Conservation (phyloP, 1,139 yeast species). For the Nematodospora anomalae region DNA sequence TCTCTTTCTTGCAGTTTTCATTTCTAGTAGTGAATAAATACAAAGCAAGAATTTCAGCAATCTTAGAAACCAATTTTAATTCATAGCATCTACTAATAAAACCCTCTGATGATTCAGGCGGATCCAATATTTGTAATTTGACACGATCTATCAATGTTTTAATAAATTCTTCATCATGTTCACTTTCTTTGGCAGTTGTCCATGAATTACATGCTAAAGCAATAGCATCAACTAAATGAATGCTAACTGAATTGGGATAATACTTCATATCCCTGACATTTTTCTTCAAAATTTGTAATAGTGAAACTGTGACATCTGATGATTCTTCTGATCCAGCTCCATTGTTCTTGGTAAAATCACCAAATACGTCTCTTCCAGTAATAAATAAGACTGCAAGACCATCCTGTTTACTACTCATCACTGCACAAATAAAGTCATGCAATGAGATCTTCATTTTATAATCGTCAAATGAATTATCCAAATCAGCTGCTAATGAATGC, state of each 20-base stretch:
- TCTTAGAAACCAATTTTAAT: constrained; percentile 59
- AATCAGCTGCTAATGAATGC: constrained; percentile 57
- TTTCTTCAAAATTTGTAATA: constrained; percentile 60
- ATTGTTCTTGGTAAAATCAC: constrained; percentile 23
- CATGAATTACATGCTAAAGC: constrained; percentile 68
- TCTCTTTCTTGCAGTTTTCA: constrained; percentile 36
- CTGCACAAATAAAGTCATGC: constrained; percentile 73
- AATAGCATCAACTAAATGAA: constrained; percentile 64
- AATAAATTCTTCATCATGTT: constrained; percentile 52
- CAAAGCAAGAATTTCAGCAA: constrained; percentile 74
- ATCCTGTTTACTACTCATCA: constrained; percentile 78
- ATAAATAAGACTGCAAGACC: constrained; percentile 78
- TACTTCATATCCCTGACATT: constrained; percentile 52
- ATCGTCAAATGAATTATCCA: constrained; percentile 60
- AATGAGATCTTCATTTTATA: constrained; percentile 56
- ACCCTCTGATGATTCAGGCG: constrained; percentile 24
- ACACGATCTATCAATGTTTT: constrained; percentile 47
- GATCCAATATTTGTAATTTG: constrained; percentile 20
- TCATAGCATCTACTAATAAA: constrained; percentile 53
- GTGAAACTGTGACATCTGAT: constrained; percentile 22
- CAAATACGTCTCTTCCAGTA: constrained; percentile 63
- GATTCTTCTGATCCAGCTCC: constrained; percentile 16
- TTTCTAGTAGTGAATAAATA: constrained; percentile 63
- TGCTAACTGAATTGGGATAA: constrained; percentile 57
- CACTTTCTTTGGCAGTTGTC: constrained; percentile 56